Evolutionary conservation across 2,329 filamentous ascomycete genomes (phyloP), one percentile per base, ranked within the genome.

Genomic region (Rhynchosporium graminicola): DNA sequence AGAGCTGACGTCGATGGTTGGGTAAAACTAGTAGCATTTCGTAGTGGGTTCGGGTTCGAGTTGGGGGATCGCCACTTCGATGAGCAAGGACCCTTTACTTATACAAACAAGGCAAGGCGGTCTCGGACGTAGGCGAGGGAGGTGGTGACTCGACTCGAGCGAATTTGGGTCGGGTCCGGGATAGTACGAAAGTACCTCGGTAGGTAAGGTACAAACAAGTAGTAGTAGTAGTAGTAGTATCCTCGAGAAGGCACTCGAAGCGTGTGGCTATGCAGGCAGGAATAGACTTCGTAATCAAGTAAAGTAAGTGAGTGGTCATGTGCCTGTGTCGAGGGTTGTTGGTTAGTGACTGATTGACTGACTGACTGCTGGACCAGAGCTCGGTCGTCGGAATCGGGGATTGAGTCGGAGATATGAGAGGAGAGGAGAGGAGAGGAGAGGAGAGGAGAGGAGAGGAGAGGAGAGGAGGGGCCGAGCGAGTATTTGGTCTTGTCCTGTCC

Each of bases 1-100:
- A 52, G 15, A 51, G 36, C 47, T 60, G 63, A 60, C 62, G 65
- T 60, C 60, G 55, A 45, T 63, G 57, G 51, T 60, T 59, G 33
- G 57, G 51, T 59, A 61, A 60, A 28, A 63, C 63, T 61, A 63
- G 61, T 61, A 63, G 61, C 60, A 65, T 65, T 51, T 43, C 20
- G 57, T 43, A 60, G 59, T 65, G 57, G 31, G 54, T 57, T 42
- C 56, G 56, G 20, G 20, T 20, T 20, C 20, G 20, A 20, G 1
- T 20, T 20, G 1, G 20, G 20, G 20, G 43, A 42, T 64, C 59
- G 58, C 62, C 62, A 61, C 58, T 33, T 54, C 8, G 4, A 50
- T 7, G 7, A 50, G 56, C 31, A 45, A 42, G 54, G 40, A 15
- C 54, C 40, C 9, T 48, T 43, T 48, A 43, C 61, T 63, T 60